Percentiles rank a stretch among this genome's conserved stretches.
Evolutionary conservation across 2,329 filamentous ascomycete genomes (phyloP).

Genomic region (Colletotrichum sp.): DNA sequence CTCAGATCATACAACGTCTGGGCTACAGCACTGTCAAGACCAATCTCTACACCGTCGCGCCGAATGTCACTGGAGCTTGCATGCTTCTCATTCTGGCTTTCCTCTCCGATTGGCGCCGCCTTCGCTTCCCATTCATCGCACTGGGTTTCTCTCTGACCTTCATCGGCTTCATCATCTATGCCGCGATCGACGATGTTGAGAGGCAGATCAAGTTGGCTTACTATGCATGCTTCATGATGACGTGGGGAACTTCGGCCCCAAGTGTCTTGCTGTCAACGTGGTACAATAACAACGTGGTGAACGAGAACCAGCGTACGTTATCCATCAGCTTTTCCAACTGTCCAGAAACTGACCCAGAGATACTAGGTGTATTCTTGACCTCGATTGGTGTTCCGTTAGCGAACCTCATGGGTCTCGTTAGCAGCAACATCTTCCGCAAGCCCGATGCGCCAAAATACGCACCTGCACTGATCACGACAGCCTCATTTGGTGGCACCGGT

Average conservation of each 20-base stretch:
- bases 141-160: slow-evolving; percentile 78
- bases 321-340: too few relatives aligned
- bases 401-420: slow-evolving; percentile 77
- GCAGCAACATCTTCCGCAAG: slow-evolving; percentile 71
- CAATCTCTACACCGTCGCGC: slow-evolving; percentile 82
- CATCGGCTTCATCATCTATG: slow-evolving; percentile 80
- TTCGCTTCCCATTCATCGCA: slow-evolving; percentile 69
- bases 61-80: slow-evolving; percentile 75
- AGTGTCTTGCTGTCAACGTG: slow-evolving; percentile 68
- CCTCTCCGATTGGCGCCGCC: slow-evolving; percentile 65
- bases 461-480: slow-evolving; percentile 68
- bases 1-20: slow-evolving; percentile 52
- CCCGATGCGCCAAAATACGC: slow-evolving; percentile 71
- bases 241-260: slow-evolving; percentile 78
- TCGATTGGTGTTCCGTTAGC: slow-evolving; percentile 76
- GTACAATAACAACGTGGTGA: slow-evolving; percentile 85
- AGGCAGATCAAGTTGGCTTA: slow-evolving; percentile 44
- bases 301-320: slow-evolving; percentile 74
- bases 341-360: too few relatives aligned
- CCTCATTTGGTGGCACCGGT: slow-evolving; percentile 67
- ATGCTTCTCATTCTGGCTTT: slow-evolving; percentile 78
- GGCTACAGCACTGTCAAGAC: slow-evolving; percentile 61
- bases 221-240: slow-evolving; percentile 81
- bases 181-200: slow-evolving; percentile 66
- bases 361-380: slow-evolving; percentile 5